These are phyloP conservation scores for Candida mesenterica DNA, from an alignment of 1,139 yeast genomes.

Conservation along the genomic window DNA sequence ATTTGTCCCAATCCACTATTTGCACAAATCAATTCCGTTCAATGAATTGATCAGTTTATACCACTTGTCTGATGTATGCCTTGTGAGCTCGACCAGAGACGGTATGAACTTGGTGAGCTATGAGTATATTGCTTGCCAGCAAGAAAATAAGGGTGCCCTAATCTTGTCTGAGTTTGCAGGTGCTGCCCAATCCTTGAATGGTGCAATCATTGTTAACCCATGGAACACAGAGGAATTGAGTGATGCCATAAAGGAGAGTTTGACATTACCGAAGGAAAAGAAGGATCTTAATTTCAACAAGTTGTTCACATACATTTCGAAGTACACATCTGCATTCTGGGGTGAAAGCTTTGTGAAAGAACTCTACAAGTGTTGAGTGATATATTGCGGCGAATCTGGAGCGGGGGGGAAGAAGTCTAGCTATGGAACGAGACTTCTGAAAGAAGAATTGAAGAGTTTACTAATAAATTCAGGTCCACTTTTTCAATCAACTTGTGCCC, in stretches of 20 bases:
- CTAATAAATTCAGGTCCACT: too few species aligned
- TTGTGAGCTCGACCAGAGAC: conserved; percentile 92
- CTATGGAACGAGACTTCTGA: too few species aligned
- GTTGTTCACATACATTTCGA: conserved; percentile 80
- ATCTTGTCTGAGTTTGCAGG: conserved; percentile 95
- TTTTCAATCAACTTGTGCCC: too few species aligned
- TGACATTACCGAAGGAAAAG: conserved; percentile 82
- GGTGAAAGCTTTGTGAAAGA: conserved; percentile 95
- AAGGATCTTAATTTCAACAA: conserved; percentile 73
- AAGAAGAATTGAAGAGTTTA: too few species aligned
- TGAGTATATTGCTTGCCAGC: conserved; percentile 96
- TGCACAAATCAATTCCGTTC: conserved; percentile 90
- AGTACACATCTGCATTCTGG: conserved; percentile 95
- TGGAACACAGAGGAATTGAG: conserved; percentile 97
- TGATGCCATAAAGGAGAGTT: conserved; percentile 79
- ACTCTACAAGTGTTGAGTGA: conserved; percentile 48
- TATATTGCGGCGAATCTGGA: too few species aligned
- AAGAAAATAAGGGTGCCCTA: conserved; percentile 79
- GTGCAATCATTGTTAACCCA: conserved; percentile 91
- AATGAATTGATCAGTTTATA: conserved; percentile 89
- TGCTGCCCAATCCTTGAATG: conserved; percentile 96
- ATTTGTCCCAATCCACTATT: conserved; percentile 94
- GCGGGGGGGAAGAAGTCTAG: background rate
- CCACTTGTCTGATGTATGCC: conserved; percentile 82
- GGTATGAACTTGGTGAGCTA: conserved; percentile 97